Base-by-base conservation (phyloP, 1,139 yeast species). In the Yarrowia galli region DNA sequence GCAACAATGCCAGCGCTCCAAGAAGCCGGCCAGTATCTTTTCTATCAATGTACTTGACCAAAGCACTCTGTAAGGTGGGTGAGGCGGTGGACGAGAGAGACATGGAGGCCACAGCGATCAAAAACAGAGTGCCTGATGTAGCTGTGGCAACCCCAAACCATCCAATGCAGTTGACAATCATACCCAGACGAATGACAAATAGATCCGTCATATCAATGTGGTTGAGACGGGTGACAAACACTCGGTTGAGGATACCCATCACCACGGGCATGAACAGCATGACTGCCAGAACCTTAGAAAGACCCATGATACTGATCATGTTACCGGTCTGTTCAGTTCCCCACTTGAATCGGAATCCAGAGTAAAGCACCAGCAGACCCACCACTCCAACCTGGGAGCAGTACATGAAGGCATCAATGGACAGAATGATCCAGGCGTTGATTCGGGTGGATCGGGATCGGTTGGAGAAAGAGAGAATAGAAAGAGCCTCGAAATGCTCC, bases 311-410 rank as follows among this genome's bases (percentile, higher is more conserved):
- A 0, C 93, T 85, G 69, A 91, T 76, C 69, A 85, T 82, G 69
- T 83, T 82, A 8, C 95, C 92, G 40, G 89, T 77, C 65, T 84
- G 84, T 3, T 80, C 83, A 23, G 91, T 82, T 2, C 79, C 78
- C 91, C 96, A 89, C 25, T 81, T 73, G 75, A 86, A 90, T 53
- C 74, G 75, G 74, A 82, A 86, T 38, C 89, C 85, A 0, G 89
- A 85, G 73, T 85, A 90, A 40, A 91, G 78, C 1, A 89, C 76
- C 20, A 84, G 71, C 2, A 77, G 74, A 40, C 76, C 65, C 61
- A 74, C 76, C 35, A 82, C 70, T 1, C 85, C 81, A 9, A 78
- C 69, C 3, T 81, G 78, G 32, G 82, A 71, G 8, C 82, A 75
- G 35, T 80, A 74, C 53, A 83, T 69, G 16, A 85, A 67, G 8